These are phyloP conservation scores for Drechslerella dactyloides DNA, from an alignment of 2,329 filamentous ascomycete genomes.

Conservation along the genomic window DNA sequence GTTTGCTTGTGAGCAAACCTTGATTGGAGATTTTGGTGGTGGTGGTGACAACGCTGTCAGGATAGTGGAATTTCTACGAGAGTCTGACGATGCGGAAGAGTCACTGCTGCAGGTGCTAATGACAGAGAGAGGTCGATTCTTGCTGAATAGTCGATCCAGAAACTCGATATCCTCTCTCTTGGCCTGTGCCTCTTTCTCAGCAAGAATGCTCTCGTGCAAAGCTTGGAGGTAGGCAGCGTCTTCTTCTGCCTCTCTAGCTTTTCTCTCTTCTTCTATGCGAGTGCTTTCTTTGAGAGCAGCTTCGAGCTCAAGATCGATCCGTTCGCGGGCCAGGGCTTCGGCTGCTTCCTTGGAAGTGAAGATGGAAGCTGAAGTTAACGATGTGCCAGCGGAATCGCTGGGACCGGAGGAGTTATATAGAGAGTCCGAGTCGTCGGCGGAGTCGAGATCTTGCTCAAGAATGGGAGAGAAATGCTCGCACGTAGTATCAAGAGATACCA, in stretches of 20 bases:
- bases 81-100: constrained; percentile 31
- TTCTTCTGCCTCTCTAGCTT: constrained; percentile 36
- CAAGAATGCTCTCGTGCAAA: constrained; percentile 48
- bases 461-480: constrained; percentile 37
- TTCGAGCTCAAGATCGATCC: constrained; percentile 49
- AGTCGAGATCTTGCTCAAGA: constrained; percentile 36
- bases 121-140: constrained; percentile 30
- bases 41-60: constrained; percentile 44
- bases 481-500: constrained; percentile 45
- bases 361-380: constrained; percentile 31
- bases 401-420: constrained; percentile 42
- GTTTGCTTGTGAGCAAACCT: constrained; percentile 16
- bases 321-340: constrained; percentile 37
- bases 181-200: constrained; percentile 46
- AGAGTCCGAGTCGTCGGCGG: constrained; percentile 27
- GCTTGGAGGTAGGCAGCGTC: constrained; percentile 40
- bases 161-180: constrained; percentile 46
- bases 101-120: constrained; percentile 45
- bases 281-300: constrained; percentile 44
- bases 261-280: constrained; percentile 46
- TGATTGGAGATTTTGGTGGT: constrained; percentile 37
- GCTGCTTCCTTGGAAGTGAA: constrained; percentile 46
- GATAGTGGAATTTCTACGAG: constrained; percentile 29
- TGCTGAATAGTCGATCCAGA: constrained; percentile 42
- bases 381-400: constrained; percentile 41